These are phyloP conservation scores for Ploettnerulaceae sp. DNA, from an alignment of 2,329 filamentous ascomycete species.

Conservation along the genomic window DNA sequence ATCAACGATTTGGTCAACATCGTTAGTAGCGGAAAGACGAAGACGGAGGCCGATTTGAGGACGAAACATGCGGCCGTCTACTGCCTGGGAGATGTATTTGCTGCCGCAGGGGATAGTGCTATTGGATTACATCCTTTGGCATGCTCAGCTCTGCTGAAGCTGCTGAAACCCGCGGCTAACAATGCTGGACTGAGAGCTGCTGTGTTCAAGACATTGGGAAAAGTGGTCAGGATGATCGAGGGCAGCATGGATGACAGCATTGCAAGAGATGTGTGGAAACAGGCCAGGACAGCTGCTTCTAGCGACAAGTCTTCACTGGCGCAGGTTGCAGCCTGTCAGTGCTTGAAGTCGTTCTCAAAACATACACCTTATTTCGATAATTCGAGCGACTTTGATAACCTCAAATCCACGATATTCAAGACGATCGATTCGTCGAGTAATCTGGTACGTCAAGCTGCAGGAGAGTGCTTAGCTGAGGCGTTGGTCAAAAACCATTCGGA, in stretches of 20 bases:
- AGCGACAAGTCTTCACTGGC: conserved; percentile 81
- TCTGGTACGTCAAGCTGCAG: conserved; percentile 77
- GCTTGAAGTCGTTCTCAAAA: conserved; percentile 67
- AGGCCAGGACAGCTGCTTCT: conserved; percentile 69
- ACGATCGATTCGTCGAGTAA: conserved; percentile 72
- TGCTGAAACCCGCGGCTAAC: conserved; percentile 71
- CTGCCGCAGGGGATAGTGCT: conserved; percentile 87
- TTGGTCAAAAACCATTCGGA: conserved; percentile 77
- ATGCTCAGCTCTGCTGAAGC: conserved; percentile 67
- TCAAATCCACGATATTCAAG: conserved; percentile 80
- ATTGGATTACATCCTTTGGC: conserved; percentile 75
- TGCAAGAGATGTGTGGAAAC: conserved; percentile 92
- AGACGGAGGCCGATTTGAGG: conserved; percentile 69
- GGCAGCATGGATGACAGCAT: conserved; percentile 76
- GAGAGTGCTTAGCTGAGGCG: conserved; percentile 77
- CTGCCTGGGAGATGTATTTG: conserved; percentile 85
- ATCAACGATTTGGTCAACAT: conserved; percentile 81
- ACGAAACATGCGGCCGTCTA: conserved; percentile 82
- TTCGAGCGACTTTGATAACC: conserved; percentile 80
- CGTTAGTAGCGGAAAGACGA: conserved; percentile 66
- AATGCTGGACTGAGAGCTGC: conserved; percentile 80
- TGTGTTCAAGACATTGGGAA: conserved; percentile 68
- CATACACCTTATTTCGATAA: conserved; percentile 82
- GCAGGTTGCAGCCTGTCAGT: conserved; percentile 72
- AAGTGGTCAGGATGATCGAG: conserved; percentile 70